A percentile compares a stretch with the other conserved stretches of the same genome.
Evolutionary conservation across 805 yeast genomes (phyloP).

Genomic region (Metschnikowia santaceciliae): DNA sequence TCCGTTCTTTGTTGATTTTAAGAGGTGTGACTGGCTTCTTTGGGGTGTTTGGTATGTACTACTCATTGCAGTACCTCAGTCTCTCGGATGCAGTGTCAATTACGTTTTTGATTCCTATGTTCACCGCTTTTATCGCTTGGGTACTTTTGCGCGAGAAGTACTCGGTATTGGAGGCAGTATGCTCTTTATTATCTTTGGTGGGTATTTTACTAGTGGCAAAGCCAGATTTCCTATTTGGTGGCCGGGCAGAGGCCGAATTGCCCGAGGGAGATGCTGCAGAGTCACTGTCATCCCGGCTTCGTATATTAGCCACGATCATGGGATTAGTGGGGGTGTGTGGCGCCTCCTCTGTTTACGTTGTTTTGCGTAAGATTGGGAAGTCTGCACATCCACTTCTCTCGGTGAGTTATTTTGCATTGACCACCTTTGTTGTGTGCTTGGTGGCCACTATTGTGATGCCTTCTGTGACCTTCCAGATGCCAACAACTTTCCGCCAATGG

Average conservation of each 20-base stretch:
- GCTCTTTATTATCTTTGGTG: conserved; percentile 60
- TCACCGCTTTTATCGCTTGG: conserved; percentile 74
- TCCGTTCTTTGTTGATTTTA: conserved; percentile 49
- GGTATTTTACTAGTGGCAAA: conserved; percentile 83
- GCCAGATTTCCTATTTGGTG: conserved; percentile 69
- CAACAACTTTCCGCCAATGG: conserved; percentile 67
- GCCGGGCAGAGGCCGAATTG: conserved; percentile 26
- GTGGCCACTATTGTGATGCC: conserved; percentile 54
- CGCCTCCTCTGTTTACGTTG: conserved; percentile 64
- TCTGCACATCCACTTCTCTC: conserved; percentile 76
- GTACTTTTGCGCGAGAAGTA: conserved; percentile 61
- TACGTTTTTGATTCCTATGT: conserved; percentile 72
- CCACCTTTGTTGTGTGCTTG: conserved; percentile 52
- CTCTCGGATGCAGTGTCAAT: conserved; percentile 80
- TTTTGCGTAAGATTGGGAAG: conserved; percentile 70
- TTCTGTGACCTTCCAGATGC: conserved; percentile 54
- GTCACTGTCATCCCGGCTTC: conserved; percentile 47
- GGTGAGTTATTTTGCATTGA: conserved; percentile 71
- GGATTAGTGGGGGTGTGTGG: conserved; percentile 69
- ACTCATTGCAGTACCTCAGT: conserved; percentile 65
- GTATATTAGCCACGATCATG: conserved; percentile 59
- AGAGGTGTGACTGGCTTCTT: conserved; percentile 69
- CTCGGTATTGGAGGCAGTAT: conserved; percentile 61
- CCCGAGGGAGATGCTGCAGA: conserved; percentile 41
- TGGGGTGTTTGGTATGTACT: conserved; percentile 79